Percentiles rank a stretch among this genome's conserved stretches.
These are phyloP conservation scores for Aspergillus incahuasiensis DNA, from an alignment of 495 filamentous ascomycete genomes.

Conservation along the genomic window DNA sequence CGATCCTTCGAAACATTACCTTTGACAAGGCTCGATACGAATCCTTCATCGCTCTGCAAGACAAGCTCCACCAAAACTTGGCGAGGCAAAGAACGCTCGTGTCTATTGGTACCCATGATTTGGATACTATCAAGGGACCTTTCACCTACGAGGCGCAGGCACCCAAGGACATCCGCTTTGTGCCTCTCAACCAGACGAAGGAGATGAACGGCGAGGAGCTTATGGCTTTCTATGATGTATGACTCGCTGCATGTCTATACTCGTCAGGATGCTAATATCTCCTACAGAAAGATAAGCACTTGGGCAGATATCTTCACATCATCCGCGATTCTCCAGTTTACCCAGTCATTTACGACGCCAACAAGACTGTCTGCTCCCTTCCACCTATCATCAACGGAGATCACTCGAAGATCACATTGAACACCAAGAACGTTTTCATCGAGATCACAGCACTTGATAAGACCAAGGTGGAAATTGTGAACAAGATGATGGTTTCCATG, in stretches of 20 bases:
- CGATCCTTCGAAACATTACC: conserved; percentile 82
- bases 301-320: conserved; percentile 82
- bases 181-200: conserved; percentile 84
- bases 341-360: conserved; percentile 91
- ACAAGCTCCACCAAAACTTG: conserved; percentile 96
- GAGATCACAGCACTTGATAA: conserved; percentile 96
- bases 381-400: conserved; percentile 98
- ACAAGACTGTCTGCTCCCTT: conserved; percentile 82
- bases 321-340: conserved; percentile 91
- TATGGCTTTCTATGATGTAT: conserved; percentile 88
- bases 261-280: conserved; percentile 8
- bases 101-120: conserved; percentile 93
- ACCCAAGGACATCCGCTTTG: conserved; percentile 89
- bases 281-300: conserved; percentile 69
- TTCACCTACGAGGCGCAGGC: conserved; percentile 94
- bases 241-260: not conserved
- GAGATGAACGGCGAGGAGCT: conserved; percentile 82
- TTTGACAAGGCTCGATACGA: conserved; percentile 90
- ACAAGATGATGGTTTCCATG: conserved; percentile 93
- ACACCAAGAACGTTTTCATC: conserved; percentile 91
- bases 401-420: conserved; percentile 87
- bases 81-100: conserved; percentile 89
- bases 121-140: conserved; percentile 88
- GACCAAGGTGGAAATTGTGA: conserved; percentile 95
- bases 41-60: conserved; percentile 95